phyloP scores from a whole-genome alignment of 2,329 filamentous ascomycete genomes.

The Pleochaeta shiraiana region DNA sequence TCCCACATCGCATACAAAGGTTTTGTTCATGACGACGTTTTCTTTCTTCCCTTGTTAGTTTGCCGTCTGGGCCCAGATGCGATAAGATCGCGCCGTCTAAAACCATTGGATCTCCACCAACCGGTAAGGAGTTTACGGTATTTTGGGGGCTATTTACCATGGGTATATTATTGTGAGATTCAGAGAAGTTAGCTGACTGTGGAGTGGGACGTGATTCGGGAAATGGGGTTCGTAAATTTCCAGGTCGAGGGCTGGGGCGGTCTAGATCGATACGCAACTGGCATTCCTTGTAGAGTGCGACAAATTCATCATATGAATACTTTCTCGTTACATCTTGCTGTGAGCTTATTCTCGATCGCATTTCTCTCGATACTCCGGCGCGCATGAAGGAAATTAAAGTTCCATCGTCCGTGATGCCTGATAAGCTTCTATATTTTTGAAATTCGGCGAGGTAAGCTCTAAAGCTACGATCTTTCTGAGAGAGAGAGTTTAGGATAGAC shows the following conservation, averaged over 20 bases:
- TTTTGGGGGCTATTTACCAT: no score
- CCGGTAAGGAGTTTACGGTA: no score
- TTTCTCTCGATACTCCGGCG: not conserved
- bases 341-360: not conserved
- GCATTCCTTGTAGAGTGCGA: not conserved
- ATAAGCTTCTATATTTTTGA: not conserved
- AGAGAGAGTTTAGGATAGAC: not conserved
- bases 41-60: not conserved
- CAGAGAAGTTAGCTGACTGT: not conserved
- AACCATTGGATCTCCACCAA: not conserved
- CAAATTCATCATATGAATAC: slow-evolving; percentile 1
- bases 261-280: not conserved
- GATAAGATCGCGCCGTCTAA: not conserved
- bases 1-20: not conserved
- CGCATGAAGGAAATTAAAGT: not conserved
- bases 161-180: not conserved
- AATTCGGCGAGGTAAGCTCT: not conserved
- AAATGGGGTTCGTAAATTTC: not conserved
- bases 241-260: not conserved
- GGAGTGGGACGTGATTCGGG: not conserved
- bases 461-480: not conserved
- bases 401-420: not conserved
- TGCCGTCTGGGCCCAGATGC: not conserved
- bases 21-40: not conserved
- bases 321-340: not conserved